Conservation (phyloP, 176 grass and related monocot genomes). For the Triticum monococcum region DNA sequence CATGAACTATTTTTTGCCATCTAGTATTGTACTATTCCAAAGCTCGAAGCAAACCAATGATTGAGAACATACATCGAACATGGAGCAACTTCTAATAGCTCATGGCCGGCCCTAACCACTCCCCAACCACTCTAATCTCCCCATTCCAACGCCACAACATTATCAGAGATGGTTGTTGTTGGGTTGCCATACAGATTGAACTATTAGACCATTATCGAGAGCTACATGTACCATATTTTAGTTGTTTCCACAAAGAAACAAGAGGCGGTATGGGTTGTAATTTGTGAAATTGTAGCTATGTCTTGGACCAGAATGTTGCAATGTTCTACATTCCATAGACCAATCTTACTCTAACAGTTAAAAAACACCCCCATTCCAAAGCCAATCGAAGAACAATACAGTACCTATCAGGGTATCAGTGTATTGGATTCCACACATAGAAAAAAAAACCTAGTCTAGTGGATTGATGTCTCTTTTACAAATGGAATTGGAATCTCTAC, state of each 20-base stretch:
- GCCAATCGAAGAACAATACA: not conserved
- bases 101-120: not conserved
- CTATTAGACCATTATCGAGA: constrained; percentile 38
- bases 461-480: constrained; percentile 6
- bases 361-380: not conserved
- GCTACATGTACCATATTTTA: constrained; percentile 1
- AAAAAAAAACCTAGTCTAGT: not conserved
- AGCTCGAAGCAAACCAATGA: constrained; percentile 19
- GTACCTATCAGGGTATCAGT: not conserved
- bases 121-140: not conserved
- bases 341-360: constrained; percentile 25
- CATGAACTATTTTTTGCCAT: not conserved
- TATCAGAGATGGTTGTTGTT: constrained; percentile 26
- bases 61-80: constrained; percentile 12
- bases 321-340: constrained; percentile 8
- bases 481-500: constrained; percentile 18
- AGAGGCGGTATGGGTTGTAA: not conserved
- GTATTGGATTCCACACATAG: not conserved
- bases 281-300: constrained; percentile 4
- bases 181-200: constrained; percentile 20
- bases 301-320: constrained; percentile 3
- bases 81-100: not conserved
- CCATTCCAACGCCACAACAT: constrained; percentile 8
- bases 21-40: not conserved
- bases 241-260: constrained; percentile 33